These are phyloP conservation scores for Oryza officinalis DNA, from an alignment of 176 grass and related monocot species.

Conservation along the genomic window DNA sequence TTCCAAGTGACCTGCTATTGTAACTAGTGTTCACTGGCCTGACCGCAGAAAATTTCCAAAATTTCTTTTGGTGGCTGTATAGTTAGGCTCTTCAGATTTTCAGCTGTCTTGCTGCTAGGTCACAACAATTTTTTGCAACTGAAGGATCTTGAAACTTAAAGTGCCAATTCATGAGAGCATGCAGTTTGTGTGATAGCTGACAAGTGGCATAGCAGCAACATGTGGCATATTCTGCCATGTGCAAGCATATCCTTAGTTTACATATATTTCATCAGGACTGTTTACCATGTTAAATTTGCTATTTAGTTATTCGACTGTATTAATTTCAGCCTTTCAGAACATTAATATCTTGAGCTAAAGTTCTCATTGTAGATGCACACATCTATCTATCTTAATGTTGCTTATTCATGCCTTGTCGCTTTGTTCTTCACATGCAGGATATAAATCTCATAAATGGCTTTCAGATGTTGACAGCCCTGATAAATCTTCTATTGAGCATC, in stretches of 20 bases:
- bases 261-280: conserved; percentile 7
- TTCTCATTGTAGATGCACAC: conserved; percentile 10
- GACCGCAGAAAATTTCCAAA: not conserved
- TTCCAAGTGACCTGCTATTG: conserved; percentile 9
- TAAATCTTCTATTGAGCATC: conserved; percentile 51
- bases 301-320: conserved; percentile 21
- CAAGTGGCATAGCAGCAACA: conserved; percentile 20
- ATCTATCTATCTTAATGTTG: conserved; percentile 20
- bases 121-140: conserved; percentile 11
- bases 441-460: conserved; percentile 55
- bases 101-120: conserved; percentile 1
- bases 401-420: not conserved
- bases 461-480: conserved; percentile 42
- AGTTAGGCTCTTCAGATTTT: conserved; percentile 3
- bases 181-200: not conserved
- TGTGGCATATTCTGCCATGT: conserved; percentile 19
- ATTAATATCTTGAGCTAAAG: not conserved
- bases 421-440: conserved; percentile 60
- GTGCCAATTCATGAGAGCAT: conserved; percentile 23
- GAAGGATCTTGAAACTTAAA: conserved; percentile 3
- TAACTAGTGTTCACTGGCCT: not conserved
- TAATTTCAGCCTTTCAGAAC: conserved; percentile 22
- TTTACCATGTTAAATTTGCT: conserved; percentile 17
- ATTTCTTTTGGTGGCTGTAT: not conserved
- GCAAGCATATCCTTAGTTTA: conserved; percentile 9